These are phyloP conservation scores for Solanum hybrid DNA, from an alignment of 305 asterid species.

Conservation along the genomic window DNA sequence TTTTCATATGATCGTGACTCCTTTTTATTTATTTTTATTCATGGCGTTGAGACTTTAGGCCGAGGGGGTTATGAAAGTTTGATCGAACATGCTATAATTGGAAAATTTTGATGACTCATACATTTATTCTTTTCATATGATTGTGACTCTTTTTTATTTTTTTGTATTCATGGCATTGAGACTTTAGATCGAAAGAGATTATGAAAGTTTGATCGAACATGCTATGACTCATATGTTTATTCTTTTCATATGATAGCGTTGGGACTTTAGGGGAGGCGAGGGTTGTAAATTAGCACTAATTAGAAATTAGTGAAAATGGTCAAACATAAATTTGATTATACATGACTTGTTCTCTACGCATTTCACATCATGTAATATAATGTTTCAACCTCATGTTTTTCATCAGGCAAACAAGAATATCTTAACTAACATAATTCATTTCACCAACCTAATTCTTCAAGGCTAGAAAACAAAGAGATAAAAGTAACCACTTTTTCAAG, in stretches of 20 bases:
- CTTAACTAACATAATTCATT: neutral
- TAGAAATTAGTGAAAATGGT: neutral
- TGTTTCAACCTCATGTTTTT: neutral
- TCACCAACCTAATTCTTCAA: constrained; percentile 2
- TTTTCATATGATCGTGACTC: neutral
- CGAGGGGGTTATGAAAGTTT: neutral
- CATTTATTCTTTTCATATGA: too few relatives aligned
- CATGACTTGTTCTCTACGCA: neutral
- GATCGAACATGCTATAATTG: too few relatives aligned
- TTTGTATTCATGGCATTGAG: too few relatives aligned
- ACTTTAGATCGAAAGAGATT: fast-evolving
- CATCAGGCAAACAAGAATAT: neutral
- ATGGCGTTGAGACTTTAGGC: neutral
- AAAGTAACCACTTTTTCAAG: neutral
- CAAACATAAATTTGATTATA: neutral
- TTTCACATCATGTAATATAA: neutral
- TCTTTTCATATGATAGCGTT: neutral
- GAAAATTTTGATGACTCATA: too few relatives aligned
- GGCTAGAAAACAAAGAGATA: neutral
- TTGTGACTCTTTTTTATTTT: too few relatives aligned
- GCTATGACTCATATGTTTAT: neutral
- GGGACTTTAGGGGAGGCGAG: neutral
- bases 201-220: fast-evolving
- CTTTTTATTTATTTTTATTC: neutral
- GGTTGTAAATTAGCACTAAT: neutral